Percentiles rank a stretch among this genome's conserved stretches.
These are phyloP conservation scores for Chloranthus sessilifolius DNA, from an alignment of 164 flowering plant species.

Conservation along the genomic window DNA sequence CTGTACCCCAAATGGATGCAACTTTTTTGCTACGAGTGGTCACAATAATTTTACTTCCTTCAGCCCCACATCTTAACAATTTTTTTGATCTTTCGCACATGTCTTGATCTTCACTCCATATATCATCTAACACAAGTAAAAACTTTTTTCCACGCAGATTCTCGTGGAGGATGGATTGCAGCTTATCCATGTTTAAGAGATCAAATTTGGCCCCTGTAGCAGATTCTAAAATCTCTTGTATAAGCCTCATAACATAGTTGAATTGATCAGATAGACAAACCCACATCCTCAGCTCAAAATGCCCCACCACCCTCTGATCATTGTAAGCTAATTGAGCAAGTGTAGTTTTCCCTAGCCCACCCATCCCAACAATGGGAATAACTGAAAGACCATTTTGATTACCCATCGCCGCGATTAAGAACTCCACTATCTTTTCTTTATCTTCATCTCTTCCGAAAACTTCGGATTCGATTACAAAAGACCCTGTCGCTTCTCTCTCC, in stretches of 20 bases:
- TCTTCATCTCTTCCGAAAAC: conserved; percentile 17
- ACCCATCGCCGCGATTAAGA: background rate
- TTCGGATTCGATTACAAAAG: conserved; percentile 12
- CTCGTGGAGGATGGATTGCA: background rate
- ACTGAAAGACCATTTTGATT: background rate
- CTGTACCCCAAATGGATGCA: background rate
- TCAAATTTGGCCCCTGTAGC: background rate
- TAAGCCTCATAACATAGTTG: conserved; percentile 2
- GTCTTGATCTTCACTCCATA: conserved; percentile 9
- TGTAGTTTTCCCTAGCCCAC: conserved; percentile 20
- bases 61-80: background rate
- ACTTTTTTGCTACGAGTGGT: conserved; percentile 12
- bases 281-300: conserved; percentile 10
- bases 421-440: conserved; percentile 1
- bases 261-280: conserved; percentile 12
- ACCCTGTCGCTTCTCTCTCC: conserved; percentile 11
- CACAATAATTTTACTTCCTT: conserved; percentile 13
- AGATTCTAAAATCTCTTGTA: conserved; percentile 8
- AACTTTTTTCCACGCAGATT: conserved; percentile 3
- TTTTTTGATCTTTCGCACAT: conserved; percentile 8
- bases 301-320: background rate
- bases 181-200: background rate
- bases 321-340: conserved; percentile 14
- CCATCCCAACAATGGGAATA: conserved; percentile 17
- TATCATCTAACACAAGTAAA: conserved; percentile 15